Evolutionary conservation across 1,284 basidiomycete species (phyloP), one percentile per base, ranked within the genome.

Genomic region (Vanrija sp.): DNA sequence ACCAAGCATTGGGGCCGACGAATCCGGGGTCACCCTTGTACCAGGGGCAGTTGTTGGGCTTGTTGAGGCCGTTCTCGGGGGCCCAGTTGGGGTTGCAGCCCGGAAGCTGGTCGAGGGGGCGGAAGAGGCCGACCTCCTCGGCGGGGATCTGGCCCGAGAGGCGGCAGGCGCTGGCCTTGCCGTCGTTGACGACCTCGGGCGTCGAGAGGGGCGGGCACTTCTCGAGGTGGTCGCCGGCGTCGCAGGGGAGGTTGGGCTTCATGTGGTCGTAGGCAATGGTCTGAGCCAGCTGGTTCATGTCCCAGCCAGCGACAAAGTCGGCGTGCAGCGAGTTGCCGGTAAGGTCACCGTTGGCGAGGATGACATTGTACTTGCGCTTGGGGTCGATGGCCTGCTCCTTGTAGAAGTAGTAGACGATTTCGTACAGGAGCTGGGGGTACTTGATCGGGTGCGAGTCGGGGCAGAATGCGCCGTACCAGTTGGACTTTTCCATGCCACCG

Each of bases 301-400:
- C 67, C 75, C 73, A 75, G 38, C 75, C 75, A 52, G 70, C 71
- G 47, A 72, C 41, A 57, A 77, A 77, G 63, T 76, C 75, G 45
- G 64, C 75, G 64, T 77, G 75, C 51, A 72, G 63, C 49, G 72
- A 70, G 51, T 69, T 67, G 39, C 73, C 75, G 47, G 71, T 73
- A 4, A 67, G 67, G 52, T 77, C 76, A 42, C 76, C 76, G 53
- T 75, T 75, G 24, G 75, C 42, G 43, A 51, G 45, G 47, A 54
- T 51, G 20, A 54, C 41, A 25, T 53, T 53, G 35, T 47, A 27
- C 12, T 27, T 27, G 7, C 19, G 12, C 25, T 36, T 45, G 42
- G 24, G 41, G 19, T 38, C n/a, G 24, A n/a, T 31, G 19, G 9
- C 51, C 49, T 24, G 15, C 25, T 47, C 37, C 19, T 22, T 16